Evolutionary conservation across 2,329 filamentous ascomycete genomes (phyloP).

Genomic region (Cercospora beticola): DNA sequence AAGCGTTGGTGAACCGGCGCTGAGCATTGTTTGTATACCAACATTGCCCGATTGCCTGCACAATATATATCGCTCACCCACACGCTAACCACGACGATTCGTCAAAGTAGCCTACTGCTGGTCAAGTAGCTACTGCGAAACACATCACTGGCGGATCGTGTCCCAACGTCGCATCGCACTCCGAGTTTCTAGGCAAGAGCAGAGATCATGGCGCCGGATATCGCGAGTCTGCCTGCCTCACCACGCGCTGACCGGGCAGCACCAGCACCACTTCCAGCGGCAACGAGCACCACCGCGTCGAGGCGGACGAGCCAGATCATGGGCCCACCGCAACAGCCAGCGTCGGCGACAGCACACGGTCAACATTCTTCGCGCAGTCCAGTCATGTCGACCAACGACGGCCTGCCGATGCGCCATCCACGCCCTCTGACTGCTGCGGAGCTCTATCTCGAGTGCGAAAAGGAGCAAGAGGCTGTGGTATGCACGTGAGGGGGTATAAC

Average conservation of each 20-base stretch:
- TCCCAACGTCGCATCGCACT: neutral
- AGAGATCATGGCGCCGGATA: constrained; percentile 5
- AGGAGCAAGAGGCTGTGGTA: constrained; percentile 93
- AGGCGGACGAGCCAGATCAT: constrained; percentile 27
- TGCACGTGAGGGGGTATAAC: constrained; percentile 32
- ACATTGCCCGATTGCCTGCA: neutral
- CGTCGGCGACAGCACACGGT: constrained; percentile 19
- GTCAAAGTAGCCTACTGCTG: neutral
- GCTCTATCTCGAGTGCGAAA: constrained; percentile 84
- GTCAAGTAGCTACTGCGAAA: neutral
- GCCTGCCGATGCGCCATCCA: constrained; percentile 73
- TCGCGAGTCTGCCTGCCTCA: constrained; percentile 1
- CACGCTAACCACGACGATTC: neutral
- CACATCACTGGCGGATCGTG: constrained; percentile 1
- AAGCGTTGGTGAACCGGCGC: neutral
- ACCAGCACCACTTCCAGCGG: neutral
- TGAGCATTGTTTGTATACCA: neutral
- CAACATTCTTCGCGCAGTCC: constrained; percentile 25
- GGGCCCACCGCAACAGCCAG: constrained; percentile 31
- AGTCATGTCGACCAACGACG: constrained; percentile 26
- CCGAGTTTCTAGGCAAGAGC: neutral
- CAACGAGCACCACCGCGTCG: constrained; percentile 17
- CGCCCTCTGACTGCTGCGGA: constrained; percentile 85
- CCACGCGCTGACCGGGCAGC: neutral
- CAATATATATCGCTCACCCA: neutral